A percentile compares a stretch with the other conserved stretches of the same genome.
These are phyloP conservation scores for Colletotrichum orbiculare DNA, from an alignment of 2,329 filamentous ascomycete genomes.

Conservation along the genomic window DNA sequence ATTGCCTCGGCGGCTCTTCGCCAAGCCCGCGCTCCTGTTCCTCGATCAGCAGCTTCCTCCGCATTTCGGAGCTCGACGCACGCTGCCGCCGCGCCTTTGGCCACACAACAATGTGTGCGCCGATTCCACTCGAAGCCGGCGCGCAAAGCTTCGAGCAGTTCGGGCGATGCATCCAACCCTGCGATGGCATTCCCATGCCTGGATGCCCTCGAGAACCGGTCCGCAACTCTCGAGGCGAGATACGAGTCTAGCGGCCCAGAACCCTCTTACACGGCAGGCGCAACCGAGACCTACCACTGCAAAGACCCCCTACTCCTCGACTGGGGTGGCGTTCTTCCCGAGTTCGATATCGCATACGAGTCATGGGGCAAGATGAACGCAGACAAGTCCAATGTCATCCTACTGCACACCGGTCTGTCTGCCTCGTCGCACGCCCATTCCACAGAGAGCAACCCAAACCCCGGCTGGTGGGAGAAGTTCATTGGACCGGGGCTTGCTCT, in stretches of 20 bases:
- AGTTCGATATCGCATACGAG: slow-evolving; percentile 93
- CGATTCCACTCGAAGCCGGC: slow-evolving; percentile 34
- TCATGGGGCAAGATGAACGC: slow-evolving; percentile 87
- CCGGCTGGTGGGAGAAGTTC: slow-evolving; percentile 99
- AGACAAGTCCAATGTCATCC: slow-evolving; percentile 86
- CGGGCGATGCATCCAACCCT: slow-evolving; percentile 74
- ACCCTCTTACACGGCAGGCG: slow-evolving; percentile 91
- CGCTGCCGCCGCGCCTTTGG: slow-evolving; percentile 5
- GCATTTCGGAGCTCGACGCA: slow-evolving; percentile 11
- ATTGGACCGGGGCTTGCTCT: slow-evolving; percentile 88
- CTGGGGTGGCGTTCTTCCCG: slow-evolving; percentile 92
- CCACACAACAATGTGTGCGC: slow-evolving; percentile 24
- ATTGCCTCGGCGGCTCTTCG: slow-evolving; percentile 36
- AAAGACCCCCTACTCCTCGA: slow-evolving; percentile 82
- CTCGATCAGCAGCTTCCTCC: slow-evolving; percentile 22
- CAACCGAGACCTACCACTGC: slow-evolving; percentile 82
- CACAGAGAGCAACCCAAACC: slow-evolving; percentile 84
- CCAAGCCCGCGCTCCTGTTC: slow-evolving; percentile 20
- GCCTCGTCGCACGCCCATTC: slow-evolving; percentile 98
- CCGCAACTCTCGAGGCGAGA: slow-evolving; percentile 75
- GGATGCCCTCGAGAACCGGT: slow-evolving; percentile 82
- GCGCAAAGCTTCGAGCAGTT: slow-evolving; percentile 35
- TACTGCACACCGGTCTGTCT: slow-evolving; percentile 92
- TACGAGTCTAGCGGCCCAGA: slow-evolving; percentile 84
- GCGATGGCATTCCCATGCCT: slow-evolving; percentile 92